A percentile compares a stretch with the other conserved stretches of the same genome.
phyloP scores from a whole-genome alignment of 129 eudicot genomes.

The Saussurea involucrata region DNA sequence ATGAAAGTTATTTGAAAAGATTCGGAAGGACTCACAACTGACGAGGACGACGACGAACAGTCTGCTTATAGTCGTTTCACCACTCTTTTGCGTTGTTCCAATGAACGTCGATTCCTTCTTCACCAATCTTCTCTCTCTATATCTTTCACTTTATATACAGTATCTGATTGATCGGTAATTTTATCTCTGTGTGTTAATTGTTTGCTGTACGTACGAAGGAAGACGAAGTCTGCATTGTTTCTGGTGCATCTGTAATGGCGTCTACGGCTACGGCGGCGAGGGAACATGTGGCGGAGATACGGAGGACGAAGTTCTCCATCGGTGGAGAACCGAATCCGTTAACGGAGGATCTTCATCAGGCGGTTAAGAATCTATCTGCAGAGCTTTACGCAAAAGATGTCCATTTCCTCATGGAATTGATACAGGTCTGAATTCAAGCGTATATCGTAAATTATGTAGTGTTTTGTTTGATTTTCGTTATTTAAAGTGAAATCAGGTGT shows the following conservation, averaged over 20 bases:
- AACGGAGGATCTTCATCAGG: constrained; percentile 57
- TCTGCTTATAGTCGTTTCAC: neutral
- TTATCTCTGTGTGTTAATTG: neutral
- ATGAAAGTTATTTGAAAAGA: constrained; percentile 7
- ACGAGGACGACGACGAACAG: constrained; percentile 11
- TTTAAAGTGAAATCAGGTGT: neutral
- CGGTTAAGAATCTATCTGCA: constrained; percentile 62
- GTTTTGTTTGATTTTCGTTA: neutral
- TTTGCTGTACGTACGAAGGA: neutral
- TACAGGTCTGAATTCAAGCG: constrained; percentile 40
- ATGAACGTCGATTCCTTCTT: constrained; percentile 6
- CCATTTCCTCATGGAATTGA: constrained; percentile 64
- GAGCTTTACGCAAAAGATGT: constrained; percentile 68
- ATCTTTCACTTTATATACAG: neutral
- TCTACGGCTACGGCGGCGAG: constrained; percentile 32
- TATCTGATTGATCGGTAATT: neutral
- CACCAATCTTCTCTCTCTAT: neutral
- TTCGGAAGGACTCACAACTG: neutral
- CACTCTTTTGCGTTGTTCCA: constrained; percentile 3
- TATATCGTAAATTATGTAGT: neutral
- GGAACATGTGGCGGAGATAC: constrained; percentile 53
- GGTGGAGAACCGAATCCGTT: constrained; percentile 48
- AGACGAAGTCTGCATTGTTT: constrained; percentile 10
- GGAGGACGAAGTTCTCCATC: constrained; percentile 45
- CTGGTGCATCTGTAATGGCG: neutral